Conservation (phyloP, 257 asterid genomes). For the Scutellaria barbata region DNA sequence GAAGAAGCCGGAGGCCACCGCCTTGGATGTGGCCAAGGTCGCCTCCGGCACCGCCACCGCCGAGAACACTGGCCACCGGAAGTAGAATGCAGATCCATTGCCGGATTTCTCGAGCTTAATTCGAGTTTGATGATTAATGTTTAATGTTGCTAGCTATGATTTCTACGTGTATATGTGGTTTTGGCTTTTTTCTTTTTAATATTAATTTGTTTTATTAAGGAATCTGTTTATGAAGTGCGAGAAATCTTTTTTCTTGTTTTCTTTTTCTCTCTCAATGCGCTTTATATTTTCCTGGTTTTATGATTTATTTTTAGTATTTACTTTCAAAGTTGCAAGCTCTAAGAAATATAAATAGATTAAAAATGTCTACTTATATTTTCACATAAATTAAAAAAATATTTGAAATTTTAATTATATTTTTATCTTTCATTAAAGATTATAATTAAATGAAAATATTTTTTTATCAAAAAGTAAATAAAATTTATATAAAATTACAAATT, state of each 20-base stretch:
- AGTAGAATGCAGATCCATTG: slow-evolving; percentile 26
- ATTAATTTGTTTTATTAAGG: not conserved
- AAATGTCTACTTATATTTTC: no score
- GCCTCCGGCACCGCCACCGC: slow-evolving; percentile 51
- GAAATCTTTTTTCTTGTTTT: no score
- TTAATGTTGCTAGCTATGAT: not conserved
- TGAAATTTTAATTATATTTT: no score
- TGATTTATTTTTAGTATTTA: not conserved
- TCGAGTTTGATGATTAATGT: not conserved
- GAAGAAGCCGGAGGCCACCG: slow-evolving; percentile 80
- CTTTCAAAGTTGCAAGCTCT: no score
- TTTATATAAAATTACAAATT: no score
- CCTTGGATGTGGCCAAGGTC: slow-evolving; percentile 82
- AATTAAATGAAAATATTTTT: no score
- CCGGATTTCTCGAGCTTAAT: not conserved
- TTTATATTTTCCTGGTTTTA: not conserved
- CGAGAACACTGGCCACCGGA: slow-evolving; percentile 56
- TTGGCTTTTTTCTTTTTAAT: not conserved
- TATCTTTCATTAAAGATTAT: no score
- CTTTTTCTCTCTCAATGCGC: no score
- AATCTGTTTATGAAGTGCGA: no score
- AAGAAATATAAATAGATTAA: no score
- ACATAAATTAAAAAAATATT: no score
- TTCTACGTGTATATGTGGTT: not conserved
- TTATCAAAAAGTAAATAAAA: no score